phyloP scores from a whole-genome alignment of 2,329 filamentous ascomycete species.

The Diaporthe sp. region DNA sequence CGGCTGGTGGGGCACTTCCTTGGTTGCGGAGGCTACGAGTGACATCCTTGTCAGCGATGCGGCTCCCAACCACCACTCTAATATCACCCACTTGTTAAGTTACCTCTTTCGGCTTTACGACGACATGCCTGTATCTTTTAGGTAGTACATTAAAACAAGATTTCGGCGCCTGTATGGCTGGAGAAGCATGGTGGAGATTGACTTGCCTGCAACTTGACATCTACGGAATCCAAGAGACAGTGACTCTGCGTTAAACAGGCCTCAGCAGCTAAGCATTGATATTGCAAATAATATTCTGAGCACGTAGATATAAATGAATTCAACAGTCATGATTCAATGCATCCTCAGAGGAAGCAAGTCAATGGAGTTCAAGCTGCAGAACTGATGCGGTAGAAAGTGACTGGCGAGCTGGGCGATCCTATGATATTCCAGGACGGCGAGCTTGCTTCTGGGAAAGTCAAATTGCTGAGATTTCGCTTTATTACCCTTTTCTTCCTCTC shows the following conservation, averaged over 20 bases:
- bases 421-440: neutral
- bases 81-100: neutral
- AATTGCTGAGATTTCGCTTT: no score
- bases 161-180: no score
- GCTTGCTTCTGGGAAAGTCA: no score
- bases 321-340: neutral
- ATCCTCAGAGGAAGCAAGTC: neutral
- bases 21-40: constrained; percentile 23
- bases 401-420: neutral
- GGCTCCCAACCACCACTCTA: neutral
- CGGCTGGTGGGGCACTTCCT: neutral
- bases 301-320: neutral
- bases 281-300: neutral
- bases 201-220: neutral
- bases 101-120: neutral
- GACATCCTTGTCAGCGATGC: constrained; percentile 4
- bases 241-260: neutral
- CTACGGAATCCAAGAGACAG: neutral
- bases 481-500: no score
- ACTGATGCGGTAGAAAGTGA: neutral
- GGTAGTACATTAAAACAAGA: no score
- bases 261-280: neutral
- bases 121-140: neutral
- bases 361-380: neutral
- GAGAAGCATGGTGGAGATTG: no score